phyloP scores from a whole-genome alignment of 257 asterid genomes.

The Lantana camara region DNA sequence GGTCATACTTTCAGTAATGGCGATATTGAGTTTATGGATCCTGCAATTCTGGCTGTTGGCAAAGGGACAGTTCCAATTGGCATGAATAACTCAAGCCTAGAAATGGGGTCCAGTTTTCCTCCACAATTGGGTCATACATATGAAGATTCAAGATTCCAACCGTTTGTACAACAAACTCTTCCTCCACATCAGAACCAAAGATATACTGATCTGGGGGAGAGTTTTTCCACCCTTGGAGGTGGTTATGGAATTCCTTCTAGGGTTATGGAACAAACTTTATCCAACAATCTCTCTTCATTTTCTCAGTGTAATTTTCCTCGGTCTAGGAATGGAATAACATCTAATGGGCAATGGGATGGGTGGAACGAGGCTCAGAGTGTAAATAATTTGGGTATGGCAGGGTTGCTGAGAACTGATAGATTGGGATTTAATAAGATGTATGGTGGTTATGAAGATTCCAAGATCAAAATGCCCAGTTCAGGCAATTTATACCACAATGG shows the following conservation, averaged over 20 bases:
- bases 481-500: conserved; percentile 72
- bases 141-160: conserved; percentile 72
- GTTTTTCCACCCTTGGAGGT: too few species aligned
- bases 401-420: conserved; percentile 67
- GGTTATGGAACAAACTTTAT: conserved; percentile 61
- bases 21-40: conserved; percentile 91
- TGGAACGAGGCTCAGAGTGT: conserved; percentile 73
- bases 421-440: conserved; percentile 59
- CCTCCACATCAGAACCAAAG: conserved; percentile 75
- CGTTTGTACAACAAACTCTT: conserved; percentile 67
- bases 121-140: conserved; percentile 60
- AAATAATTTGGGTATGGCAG: conserved; percentile 68
- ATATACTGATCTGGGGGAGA: conserved; percentile 45
- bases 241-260: conserved; percentile 70
- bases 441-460: conserved; percentile 76
- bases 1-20: conserved; percentile 50
- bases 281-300: conserved; percentile 61
- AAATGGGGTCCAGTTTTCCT: conserved; percentile 55
- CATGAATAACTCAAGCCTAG: too few species aligned
- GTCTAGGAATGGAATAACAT: conserved; percentile 57
- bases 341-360: conserved; percentile 89
- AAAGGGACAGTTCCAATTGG: conserved; percentile 78
- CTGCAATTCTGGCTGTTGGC: conserved; percentile 98
- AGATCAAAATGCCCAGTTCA: conserved; percentile 67
- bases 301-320: conserved; percentile 62